Evolutionary conservation across 73 alveolate species (phyloP).

Genomic region (Stentor roeselii): DNA sequence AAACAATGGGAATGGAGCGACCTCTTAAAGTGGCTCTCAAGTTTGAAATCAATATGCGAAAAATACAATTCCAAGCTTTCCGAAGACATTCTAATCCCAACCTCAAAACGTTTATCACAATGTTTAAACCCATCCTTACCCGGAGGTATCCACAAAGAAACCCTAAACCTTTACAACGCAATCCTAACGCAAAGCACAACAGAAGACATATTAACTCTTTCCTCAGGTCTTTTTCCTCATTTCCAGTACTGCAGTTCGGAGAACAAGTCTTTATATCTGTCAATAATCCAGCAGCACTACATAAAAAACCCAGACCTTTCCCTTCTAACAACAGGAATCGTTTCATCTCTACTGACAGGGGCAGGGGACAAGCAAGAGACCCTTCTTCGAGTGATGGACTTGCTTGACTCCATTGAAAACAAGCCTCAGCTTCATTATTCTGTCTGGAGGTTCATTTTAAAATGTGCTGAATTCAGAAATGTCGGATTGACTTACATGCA

Average conservation of each 20-base stretch:
- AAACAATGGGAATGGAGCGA: conserved; percentile 5
- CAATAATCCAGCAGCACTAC: not conserved
- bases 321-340: not conserved
- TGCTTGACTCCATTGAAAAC: not conserved
- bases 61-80: not conserved
- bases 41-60: not conserved
- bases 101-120: conserved; percentile 5
- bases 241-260: conserved; percentile 9
- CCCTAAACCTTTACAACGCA: not conserved
- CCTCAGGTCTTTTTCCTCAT: conserved; percentile 24
- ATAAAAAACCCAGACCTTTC: not conserved
- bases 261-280: not conserved
- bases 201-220: not conserved
- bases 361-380: conserved; percentile 5
- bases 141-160: not conserved
- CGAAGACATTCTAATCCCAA: not conserved
- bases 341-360: not conserved
- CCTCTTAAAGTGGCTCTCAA: not conserved
- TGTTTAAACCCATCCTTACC: conserved; percentile 18
- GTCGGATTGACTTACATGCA: not conserved
- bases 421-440: not conserved
- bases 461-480: not conserved
- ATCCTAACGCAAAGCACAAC: not conserved
- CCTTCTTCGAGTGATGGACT: not conserved
- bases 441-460: not conserved